phyloP scores from a whole-genome alignment of 495 filamentous ascomycete genomes.

The Sphaerosporella brunnea region DNA sequence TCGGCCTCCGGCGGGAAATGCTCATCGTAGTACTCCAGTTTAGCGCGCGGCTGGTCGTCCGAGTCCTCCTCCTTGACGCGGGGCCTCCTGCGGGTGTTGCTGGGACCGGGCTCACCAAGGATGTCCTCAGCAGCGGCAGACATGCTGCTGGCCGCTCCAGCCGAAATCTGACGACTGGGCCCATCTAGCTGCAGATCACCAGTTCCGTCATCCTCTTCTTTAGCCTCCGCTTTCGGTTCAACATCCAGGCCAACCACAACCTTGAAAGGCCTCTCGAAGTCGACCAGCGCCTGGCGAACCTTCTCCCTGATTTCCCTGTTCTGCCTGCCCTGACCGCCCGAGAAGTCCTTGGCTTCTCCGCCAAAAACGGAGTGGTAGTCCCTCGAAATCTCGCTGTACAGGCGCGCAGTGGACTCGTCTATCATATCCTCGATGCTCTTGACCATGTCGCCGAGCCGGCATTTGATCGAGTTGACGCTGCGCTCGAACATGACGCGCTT shows the following conservation, averaged over 20 bases:
- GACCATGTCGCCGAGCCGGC: conserved; percentile 28
- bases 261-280: conserved; percentile 1
- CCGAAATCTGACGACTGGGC: background rate
- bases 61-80: too few relatives aligned
- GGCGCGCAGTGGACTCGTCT: conserved; percentile 28
- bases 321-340: conserved; percentile 8
- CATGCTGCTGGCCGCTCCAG: too few relatives aligned
- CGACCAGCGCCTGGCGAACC: background rate
- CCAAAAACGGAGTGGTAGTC: conserved; percentile 29
- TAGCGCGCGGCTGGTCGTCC: too few relatives aligned
- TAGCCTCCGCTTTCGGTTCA: conserved; percentile 6
- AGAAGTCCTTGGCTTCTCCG: conserved; percentile 9
- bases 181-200: background rate
- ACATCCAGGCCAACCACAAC: conserved; percentile 10
- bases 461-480: conserved; percentile 29
- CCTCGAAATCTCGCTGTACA: conserved; percentile 29
- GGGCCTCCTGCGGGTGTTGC: too few relatives aligned
- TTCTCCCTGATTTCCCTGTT: conserved; percentile 8
- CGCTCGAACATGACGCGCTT: conserved; percentile 36
- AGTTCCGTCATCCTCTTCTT: background rate
- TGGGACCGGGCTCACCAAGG: too few relatives aligned
- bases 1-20: too few relatives aligned
- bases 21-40: too few relatives aligned
- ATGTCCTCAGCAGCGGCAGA: too few relatives aligned
- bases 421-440: conserved; percentile 26